These are phyloP conservation scores for Citrus medica DNA, from an alignment of 345 rosid species.

Conservation along the genomic window DNA sequence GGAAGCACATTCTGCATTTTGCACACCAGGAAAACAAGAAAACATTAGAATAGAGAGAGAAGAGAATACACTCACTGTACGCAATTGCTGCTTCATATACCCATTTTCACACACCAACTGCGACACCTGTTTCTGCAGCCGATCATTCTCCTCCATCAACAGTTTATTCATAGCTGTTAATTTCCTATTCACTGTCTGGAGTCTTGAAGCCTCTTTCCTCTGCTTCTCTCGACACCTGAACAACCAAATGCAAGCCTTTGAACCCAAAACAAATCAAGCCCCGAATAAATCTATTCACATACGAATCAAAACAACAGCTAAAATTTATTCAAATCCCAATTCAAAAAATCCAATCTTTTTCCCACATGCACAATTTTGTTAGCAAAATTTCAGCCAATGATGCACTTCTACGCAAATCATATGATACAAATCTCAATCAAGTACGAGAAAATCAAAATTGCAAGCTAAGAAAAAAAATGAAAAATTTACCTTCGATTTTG, in stretches of 20 bases:
- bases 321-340: neutral
- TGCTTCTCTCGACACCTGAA: conserved; percentile 99
- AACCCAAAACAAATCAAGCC: conserved; percentile 8
- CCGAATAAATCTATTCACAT: neutral
- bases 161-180: conserved; percentile 96
- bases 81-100: conserved; percentile 84
- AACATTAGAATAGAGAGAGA: neutral
- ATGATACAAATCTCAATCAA: neutral
- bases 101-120: conserved; percentile 95
- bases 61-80: conserved; percentile 45
- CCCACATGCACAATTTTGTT: neutral
- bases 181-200: conserved; percentile 93
- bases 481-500: conserved; percentile 84
- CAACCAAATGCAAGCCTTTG: conserved; percentile 8
- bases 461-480: neutral
- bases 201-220: conserved; percentile 89
- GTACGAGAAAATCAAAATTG: neutral
- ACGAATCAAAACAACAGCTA: neutral
- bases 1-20: neutral
- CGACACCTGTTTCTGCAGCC: conserved; percentile 97
- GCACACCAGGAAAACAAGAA: neutral
- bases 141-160: conserved; percentile 98
- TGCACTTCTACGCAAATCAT: neutral
- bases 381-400: neutral
- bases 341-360: neutral